These are phyloP conservation scores for Adansonia rubrostipa DNA, from an alignment of 441 rosid species.

Conservation along the genomic window DNA sequence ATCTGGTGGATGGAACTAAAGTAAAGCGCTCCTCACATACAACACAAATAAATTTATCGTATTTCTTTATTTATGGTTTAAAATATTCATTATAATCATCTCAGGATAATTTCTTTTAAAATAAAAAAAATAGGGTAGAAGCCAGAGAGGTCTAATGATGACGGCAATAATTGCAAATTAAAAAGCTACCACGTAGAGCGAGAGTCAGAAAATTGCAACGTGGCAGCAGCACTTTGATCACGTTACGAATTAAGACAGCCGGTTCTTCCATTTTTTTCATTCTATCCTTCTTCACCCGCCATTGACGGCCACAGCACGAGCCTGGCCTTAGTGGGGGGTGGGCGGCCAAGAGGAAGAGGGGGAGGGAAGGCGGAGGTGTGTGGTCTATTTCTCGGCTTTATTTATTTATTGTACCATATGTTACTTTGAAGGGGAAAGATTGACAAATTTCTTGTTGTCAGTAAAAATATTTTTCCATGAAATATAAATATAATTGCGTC, in stretches of 20 bases:
- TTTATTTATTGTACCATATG: conserved; percentile 23
- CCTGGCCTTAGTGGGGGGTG: not conserved
- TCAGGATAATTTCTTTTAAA: not conserved
- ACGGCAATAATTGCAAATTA: conserved; percentile 38
- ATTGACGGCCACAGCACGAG: not conserved
- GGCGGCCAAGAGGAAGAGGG: too few species aligned
- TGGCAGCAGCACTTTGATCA: conserved; percentile 20
- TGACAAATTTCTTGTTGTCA: conserved; percentile 18
- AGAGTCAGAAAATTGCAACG: conserved; percentile 3
- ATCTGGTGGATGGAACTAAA: not conserved
- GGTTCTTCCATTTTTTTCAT: conserved; percentile 13
- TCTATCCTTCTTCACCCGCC: conserved; percentile 10
- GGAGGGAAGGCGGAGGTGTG: not conserved
- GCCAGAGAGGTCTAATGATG: conserved; percentile 30
- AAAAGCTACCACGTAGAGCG: conserved; percentile 31
- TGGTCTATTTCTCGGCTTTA: conserved; percentile 23
- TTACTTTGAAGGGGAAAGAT: conserved; percentile 28
- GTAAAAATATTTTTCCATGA: not conserved
- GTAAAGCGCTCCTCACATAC: too few species aligned
- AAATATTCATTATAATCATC: not conserved
- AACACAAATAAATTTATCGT: too few species aligned
- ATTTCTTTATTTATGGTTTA: not conserved
- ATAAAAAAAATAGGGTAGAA: not conserved
- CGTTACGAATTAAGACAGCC: conserved; percentile 12
- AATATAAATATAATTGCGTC: not conserved